Evolutionary conservation across 441 rosid species (phyloP).

Genomic region (Capsella rubella): DNA sequence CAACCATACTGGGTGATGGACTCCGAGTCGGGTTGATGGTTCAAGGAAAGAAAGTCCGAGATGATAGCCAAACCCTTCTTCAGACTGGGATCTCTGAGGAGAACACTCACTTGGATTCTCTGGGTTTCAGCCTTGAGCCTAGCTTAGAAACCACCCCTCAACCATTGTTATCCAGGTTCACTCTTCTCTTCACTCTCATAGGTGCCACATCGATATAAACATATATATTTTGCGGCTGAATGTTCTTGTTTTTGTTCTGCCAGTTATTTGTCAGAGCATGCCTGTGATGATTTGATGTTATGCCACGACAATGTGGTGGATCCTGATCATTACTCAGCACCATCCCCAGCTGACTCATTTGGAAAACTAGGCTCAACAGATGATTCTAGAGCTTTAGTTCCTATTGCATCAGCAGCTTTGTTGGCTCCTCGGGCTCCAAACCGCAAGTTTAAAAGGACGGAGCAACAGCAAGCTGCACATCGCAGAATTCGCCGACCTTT

Average conservation of each 20-base stretch:
- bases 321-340: conserved; percentile 71
- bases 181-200: conserved; percentile 21
- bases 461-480: conserved; percentile 56
- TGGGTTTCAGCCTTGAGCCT: conserved; percentile 95
- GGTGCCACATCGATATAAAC: neutral
- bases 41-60: conserved; percentile 92
- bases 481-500: conserved; percentile 99
- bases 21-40: conserved; percentile 81
- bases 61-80: conserved; percentile 83
- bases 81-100: conserved; percentile 88
- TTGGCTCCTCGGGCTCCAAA: conserved; percentile 37
- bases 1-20: conserved; percentile 80
- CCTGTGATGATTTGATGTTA: conserved; percentile 35
- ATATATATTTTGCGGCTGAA: conserved; percentile 11
- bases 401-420: conserved; percentile 44
- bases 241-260: conserved; percentile 24
- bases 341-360: conserved; percentile 57
- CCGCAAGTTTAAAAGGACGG: conserved; percentile 66
- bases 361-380: conserved; percentile 47
- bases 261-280: conserved; percentile 60
- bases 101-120: conserved; percentile 60
- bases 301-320: conserved; percentile 52
- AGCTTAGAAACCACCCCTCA: conserved; percentile 52
- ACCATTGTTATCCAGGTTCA: conserved; percentile 60
- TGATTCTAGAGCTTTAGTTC: conserved; percentile 69